Percentiles rank a stretch among this genome's conserved stretches.
Evolutionary conservation across 306 rosid genomes (phyloP).

Genomic region (Nissolia schottii): DNA sequence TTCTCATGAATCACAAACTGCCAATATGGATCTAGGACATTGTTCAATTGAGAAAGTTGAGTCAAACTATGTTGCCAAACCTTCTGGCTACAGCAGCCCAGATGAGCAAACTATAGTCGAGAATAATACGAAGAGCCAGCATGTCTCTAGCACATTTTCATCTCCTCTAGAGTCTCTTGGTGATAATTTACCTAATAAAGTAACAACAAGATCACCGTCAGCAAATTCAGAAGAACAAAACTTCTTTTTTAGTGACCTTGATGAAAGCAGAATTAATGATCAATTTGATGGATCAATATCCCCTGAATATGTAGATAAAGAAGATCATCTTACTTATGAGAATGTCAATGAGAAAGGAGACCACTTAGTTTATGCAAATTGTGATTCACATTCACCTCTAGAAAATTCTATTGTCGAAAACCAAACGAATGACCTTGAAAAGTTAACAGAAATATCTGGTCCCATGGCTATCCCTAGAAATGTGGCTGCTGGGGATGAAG

Average conservation of each 20-base stretch:
- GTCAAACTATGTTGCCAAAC: slow-evolving; percentile 18
- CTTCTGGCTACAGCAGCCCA: slow-evolving; percentile 32
- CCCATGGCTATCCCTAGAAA: slow-evolving; percentile 48
- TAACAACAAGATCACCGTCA: slow-evolving; percentile 22
- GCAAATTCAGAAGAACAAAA: slow-evolving; percentile 44
- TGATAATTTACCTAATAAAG: slow-evolving; percentile 28
- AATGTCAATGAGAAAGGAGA: slow-evolving; percentile 30
- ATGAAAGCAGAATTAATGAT: slow-evolving; percentile 35
- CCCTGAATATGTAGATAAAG: slow-evolving; percentile 30
- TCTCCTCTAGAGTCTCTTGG: slow-evolving; percentile 32
- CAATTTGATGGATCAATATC: slow-evolving; percentile 33
- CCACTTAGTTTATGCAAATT: slow-evolving; percentile 13
- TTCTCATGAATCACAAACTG: too few relatives aligned
- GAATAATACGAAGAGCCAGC: slow-evolving; percentile 26
- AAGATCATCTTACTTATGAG: slow-evolving; percentile 26
- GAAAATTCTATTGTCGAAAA: slow-evolving; percentile 23
- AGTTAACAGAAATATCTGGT: slow-evolving; percentile 28
- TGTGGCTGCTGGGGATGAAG: slow-evolving; percentile 31
- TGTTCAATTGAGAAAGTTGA: slow-evolving; percentile 40
- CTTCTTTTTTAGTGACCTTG: slow-evolving; percentile 60
- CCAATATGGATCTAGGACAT: slow-evolving; percentile 26
- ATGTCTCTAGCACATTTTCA: slow-evolving; percentile 27
- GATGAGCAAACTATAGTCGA: slow-evolving; percentile 34
- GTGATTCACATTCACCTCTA: slow-evolving; percentile 18
- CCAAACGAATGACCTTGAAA: slow-evolving; percentile 26